A percentile compares a stretch with the other conserved stretches of the same genome.
Conservation (phyloP, 164 flowering plant genomes). For the Berberis thunbergii region DNA sequence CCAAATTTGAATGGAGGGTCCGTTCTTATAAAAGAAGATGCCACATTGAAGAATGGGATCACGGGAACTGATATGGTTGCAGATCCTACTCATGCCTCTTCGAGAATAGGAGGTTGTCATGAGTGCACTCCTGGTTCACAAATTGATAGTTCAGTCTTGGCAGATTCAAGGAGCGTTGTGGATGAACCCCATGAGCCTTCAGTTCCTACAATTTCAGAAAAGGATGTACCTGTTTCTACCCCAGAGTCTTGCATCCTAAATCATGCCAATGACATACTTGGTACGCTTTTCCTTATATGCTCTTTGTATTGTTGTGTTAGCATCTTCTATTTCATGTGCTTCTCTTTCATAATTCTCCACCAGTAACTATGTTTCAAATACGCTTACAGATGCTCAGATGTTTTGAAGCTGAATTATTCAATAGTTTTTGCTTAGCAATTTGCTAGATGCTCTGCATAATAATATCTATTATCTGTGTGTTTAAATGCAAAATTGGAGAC, state of each 20-base stretch:
- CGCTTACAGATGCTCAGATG: too few relatives aligned
- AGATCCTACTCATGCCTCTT: constrained; percentile 19
- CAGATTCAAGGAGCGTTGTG: constrained; percentile 17
- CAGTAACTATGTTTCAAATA: too few relatives aligned
- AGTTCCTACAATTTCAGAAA: constrained; percentile 15
- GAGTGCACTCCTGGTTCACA: constrained; percentile 21
- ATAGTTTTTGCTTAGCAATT: too few relatives aligned
- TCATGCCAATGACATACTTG: constrained; percentile 27
- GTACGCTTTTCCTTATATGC: constrained; percentile 22
- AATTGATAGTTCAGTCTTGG: constrained; percentile 19
- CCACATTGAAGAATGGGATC: constrained; percentile 8
- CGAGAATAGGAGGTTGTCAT: constrained; percentile 22
- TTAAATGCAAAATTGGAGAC: too few relatives aligned
- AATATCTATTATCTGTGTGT: too few relatives aligned
- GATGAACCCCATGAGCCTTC: constrained; percentile 30
- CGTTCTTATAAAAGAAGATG: constrained; percentile 22
- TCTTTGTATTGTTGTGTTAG: too few relatives aligned
- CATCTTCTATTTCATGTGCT: too few relatives aligned
- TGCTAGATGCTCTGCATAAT: too few relatives aligned
- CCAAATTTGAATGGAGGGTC: constrained; percentile 14
- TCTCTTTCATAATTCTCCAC: too few relatives aligned
- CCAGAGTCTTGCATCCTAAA: constrained; percentile 23
- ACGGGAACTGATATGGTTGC: constrained; percentile 23
- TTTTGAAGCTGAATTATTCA: too few relatives aligned
- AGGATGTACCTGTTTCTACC: constrained; percentile 18